A percentile compares a stretch with the other conserved stretches of the same genome.
phyloP scores from a whole-genome alignment of 768 basidiomycete species.

The Leccinum longicurvipes region DNA sequence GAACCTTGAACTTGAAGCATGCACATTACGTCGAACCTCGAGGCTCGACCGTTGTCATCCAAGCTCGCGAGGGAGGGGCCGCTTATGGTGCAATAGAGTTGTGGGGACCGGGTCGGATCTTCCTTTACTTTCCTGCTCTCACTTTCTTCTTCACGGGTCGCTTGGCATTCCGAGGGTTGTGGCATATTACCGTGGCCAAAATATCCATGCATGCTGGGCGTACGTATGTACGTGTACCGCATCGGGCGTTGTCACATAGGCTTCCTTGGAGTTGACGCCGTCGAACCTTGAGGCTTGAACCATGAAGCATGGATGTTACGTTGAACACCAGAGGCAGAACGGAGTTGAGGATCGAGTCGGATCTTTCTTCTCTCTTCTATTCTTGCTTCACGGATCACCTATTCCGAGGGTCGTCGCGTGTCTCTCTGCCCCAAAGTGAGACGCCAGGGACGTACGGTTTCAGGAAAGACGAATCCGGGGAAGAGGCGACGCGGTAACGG shows the following conservation, averaged over 20 bases:
- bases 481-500: neutral
- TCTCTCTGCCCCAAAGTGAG: neutral
- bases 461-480: neutral
- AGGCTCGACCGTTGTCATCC: neutral
- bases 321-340: neutral
- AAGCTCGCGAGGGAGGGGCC: neutral
- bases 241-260: neutral
- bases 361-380: neutral
- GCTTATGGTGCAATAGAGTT: neutral
- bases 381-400: neutral
- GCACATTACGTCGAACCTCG: neutral
- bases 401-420: neutral
- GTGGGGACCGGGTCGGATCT: neutral
- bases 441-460: neutral
- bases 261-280: neutral
- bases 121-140: neutral
- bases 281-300: neutral
- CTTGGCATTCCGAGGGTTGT: neutral
- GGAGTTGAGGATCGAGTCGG: neutral
- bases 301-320: neutral
- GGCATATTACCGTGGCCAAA: neutral
- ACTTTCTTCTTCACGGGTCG: neutral
- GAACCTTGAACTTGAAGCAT: neutral
- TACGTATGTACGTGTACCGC: neutral
- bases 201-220: neutral